These are phyloP conservation scores for Smittium mucronatum DNA, from an alignment of 371 early-diverging fungal genomes.

Conservation along the genomic window DNA sequence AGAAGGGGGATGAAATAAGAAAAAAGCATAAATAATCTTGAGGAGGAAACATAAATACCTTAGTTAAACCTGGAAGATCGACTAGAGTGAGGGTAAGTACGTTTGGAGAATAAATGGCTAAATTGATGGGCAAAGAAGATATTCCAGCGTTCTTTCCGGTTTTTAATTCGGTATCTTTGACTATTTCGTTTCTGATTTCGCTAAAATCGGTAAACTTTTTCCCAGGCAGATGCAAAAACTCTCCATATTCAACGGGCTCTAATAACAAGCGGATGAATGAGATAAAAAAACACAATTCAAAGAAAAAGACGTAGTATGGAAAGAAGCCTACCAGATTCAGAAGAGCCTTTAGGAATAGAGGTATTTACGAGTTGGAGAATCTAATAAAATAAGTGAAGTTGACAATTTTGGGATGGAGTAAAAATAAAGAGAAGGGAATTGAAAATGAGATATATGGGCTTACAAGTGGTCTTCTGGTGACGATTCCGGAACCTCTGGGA, in stretches of 20 bases:
- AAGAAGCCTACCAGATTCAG: conserved; percentile 13
- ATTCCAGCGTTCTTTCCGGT: conserved; percentile 85
- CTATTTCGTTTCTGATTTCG: conserved; percentile 89
- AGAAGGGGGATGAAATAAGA: conserved; percentile 20
- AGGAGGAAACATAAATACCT: conserved; percentile 34
- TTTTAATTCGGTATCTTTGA: conserved; percentile 81
- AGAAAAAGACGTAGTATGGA: conserved; percentile 11
- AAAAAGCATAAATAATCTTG: not conserved
- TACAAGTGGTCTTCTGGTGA: conserved; percentile 88
- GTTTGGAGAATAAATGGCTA: conserved; percentile 88
- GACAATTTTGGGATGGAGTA: not conserved
- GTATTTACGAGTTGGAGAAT: conserved; percentile 92
- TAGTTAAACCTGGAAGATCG: conserved; percentile 97
- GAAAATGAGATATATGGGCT: conserved; percentile 4
- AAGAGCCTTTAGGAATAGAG: conserved; percentile 35
- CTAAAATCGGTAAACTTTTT: conserved; percentile 85
- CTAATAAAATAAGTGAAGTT: conserved; percentile 25
- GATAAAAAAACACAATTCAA: too few species aligned
- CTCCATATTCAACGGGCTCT: conserved; percentile 87
- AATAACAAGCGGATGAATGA: conserved; percentile 16
- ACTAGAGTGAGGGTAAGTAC: conserved; percentile 95
- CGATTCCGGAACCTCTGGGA: conserved; percentile 92
- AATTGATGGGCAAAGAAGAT: conserved; percentile 87
- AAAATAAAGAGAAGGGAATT: not conserved
- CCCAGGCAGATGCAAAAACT: conserved; percentile 88